phyloP scores from a whole-genome alignment of 2,329 filamentous ascomycete genomes.

The Meredithiella fracta region DNA sequence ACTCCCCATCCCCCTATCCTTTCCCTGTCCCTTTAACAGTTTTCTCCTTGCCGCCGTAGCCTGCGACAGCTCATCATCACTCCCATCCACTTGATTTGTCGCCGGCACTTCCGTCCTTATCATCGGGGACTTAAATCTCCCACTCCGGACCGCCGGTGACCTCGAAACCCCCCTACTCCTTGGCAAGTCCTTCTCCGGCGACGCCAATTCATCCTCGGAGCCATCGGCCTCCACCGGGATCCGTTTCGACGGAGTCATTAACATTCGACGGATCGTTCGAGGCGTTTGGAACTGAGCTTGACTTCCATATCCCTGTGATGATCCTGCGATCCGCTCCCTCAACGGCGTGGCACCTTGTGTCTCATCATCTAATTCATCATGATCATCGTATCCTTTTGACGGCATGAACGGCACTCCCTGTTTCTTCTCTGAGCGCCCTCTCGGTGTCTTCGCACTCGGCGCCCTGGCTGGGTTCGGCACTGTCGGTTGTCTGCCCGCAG shows the following conservation, averaged over 20 bases:
- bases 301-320: neutral
- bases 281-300: neutral
- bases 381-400: neutral
- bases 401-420: neutral
- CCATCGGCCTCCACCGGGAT: conserved; percentile 5
- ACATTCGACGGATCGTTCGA: neutral
- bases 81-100: neutral
- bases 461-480: neutral
- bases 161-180: neutral
- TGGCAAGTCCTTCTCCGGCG: conserved; percentile 4
- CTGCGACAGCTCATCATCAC: conserved; percentile 9
- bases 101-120: neutral
- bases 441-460: neutral
- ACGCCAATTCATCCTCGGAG: conserved; percentile 12
- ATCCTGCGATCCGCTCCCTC: neutral
- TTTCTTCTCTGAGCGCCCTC: neutral
- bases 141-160: neutral
- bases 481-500: neutral
- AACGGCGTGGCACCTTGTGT: neutral
- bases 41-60: neutral
- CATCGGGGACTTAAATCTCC: neutral
- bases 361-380: neutral
- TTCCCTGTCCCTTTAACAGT: neutral
- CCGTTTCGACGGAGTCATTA: conserved; percentile 8
- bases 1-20: neutral